Evolutionary conservation across 83 land plant genomes (phyloP), one percentile per base, ranked within the genome.

Genomic region (Thuja plicata): DNA sequence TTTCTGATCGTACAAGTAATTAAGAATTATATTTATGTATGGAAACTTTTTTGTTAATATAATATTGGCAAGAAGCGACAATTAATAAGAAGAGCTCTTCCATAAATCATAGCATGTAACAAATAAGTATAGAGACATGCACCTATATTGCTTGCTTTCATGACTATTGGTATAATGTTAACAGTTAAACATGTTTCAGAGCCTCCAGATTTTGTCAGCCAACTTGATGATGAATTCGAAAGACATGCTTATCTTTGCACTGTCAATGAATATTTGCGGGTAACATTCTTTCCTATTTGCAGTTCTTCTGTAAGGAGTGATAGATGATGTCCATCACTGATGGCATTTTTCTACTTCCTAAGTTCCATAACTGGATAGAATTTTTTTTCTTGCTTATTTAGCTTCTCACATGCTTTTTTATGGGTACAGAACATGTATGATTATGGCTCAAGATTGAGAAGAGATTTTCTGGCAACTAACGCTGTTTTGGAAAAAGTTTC

Each of bases 401-500:
- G 85, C 27, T 45, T 24, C 48, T 46, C 85, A 46, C 83, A 38
- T 80, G 15, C 34, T 82, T 43, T 45, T 82, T 15, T 43, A 46
- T 82, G 30, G 46, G 34, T n/a, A 50, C 85, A 82, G 85, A 83
- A 83, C 34, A 24, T 83, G 55, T n/a, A 48, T 83, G 30, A 45
- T 5, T 83, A 83, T 48, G n/a, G 85, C 35, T n/a, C 85, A 83
- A 46, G 85, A 83, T 46, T 83, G 52, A 83, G 55, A 83, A 83
- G 85, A 83, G 85, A 83, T 83, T 83, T 45, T 48, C n/a, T 83
- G 85, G 85, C 55, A 12, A 83, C 85, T 9, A 41, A n/a, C n/a
- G 34, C 48, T 1, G 85, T 83, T 46, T 52, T 83, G 85, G 85
- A 83, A 46, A 83, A 83, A 83, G 85, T 83, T 83, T 52, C 85